Percentiles rank a stretch among this genome's conserved stretches.
Evolutionary conservation across 2,329 filamentous ascomycete genomes (phyloP).

Genomic region (Xylariales sp.): DNA sequence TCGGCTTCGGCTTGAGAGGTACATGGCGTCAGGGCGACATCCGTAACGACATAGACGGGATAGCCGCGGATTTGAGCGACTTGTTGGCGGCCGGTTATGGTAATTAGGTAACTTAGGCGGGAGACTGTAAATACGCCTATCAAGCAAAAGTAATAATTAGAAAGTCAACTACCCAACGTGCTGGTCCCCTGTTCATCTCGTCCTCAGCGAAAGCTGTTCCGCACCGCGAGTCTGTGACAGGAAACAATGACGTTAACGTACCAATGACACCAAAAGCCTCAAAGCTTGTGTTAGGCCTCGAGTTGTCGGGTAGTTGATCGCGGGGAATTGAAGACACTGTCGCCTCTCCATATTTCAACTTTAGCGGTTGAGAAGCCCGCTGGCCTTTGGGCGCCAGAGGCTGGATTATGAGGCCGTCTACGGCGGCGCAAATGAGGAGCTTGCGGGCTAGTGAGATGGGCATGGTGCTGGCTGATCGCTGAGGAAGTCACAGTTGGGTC

Average conservation of each 20-base stretch:
- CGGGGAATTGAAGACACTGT: constrained; percentile 38
- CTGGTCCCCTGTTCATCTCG: too few relatives aligned
- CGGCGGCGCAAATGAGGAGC: constrained; percentile 72
- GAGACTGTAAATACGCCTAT: constrained; percentile 75
- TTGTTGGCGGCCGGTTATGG: constrained; percentile 80
- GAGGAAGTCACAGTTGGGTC: too few relatives aligned
- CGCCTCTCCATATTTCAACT: constrained; percentile 65
- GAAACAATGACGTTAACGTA: constrained; percentile 24
- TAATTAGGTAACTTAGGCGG: constrained; percentile 75
- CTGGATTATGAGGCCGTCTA: constrained; percentile 79
- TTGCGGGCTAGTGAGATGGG: constrained; percentile 60
- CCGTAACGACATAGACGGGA: constrained; percentile 81
- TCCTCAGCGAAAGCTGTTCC: too few relatives aligned
- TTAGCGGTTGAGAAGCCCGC: constrained; percentile 51
- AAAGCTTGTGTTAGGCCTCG: constrained; percentile 45
- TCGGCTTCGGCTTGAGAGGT: constrained; percentile 70
- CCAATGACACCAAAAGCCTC: constrained; percentile 58
- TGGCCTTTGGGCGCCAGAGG: constrained; percentile 52
- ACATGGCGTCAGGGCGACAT: constrained; percentile 86
- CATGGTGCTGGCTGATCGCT: constrained; percentile 2
- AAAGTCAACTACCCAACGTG: not conserved
- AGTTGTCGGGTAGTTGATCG: constrained; percentile 40
- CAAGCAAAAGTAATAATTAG: constrained; percentile 8
- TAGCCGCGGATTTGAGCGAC: constrained; percentile 81
- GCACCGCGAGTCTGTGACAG: too few relatives aligned